These are phyloP conservation scores for Skeletonema menzelii DNA, from an alignment of 108 stramenopile genomes.

Conservation along the genomic window DNA sequence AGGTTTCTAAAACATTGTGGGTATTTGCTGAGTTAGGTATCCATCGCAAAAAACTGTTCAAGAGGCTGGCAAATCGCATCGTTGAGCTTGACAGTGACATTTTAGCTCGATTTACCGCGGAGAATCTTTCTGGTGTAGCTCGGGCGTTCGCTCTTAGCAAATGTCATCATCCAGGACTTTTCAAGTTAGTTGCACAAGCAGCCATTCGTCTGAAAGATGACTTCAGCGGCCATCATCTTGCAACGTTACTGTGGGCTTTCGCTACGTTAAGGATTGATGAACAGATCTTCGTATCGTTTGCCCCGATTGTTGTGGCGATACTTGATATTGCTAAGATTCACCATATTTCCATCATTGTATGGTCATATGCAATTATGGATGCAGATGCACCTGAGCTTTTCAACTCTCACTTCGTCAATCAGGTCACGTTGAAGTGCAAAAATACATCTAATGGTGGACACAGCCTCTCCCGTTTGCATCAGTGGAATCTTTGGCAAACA, in stretches of 20 bases:
- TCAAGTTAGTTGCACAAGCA: background rate
- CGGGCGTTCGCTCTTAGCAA: no score
- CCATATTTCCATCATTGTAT: conserved; percentile 39
- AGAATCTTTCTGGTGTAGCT: no score
- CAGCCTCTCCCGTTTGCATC: conserved; percentile 29
- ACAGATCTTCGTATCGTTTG: conserved; percentile 28
- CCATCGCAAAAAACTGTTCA: background rate
- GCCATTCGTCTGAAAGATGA: conserved; percentile 18
- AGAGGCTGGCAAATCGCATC: no score
- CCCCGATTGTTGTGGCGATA: background rate
- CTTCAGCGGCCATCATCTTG: conserved; percentile 35
- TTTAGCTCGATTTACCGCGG: no score
- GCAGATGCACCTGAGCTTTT: conserved; percentile 23
- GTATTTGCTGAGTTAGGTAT: background rate
- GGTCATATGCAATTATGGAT: conserved; percentile 39
- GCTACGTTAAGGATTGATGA: conserved; percentile 18
- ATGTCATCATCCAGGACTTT: background rate
- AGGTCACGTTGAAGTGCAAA: conserved; percentile 1
- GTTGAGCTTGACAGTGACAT: no score
- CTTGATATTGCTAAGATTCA: conserved; percentile 32
- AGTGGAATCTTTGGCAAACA: background rate
- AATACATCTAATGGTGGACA: background rate
- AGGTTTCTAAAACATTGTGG: background rate
- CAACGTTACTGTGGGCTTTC: conserved; percentile 49
- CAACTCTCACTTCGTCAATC: conserved; percentile 18